Evolutionary conservation across 75 land plant genomes (phyloP).

Genomic region (Cunninghamia lanceolata): DNA sequence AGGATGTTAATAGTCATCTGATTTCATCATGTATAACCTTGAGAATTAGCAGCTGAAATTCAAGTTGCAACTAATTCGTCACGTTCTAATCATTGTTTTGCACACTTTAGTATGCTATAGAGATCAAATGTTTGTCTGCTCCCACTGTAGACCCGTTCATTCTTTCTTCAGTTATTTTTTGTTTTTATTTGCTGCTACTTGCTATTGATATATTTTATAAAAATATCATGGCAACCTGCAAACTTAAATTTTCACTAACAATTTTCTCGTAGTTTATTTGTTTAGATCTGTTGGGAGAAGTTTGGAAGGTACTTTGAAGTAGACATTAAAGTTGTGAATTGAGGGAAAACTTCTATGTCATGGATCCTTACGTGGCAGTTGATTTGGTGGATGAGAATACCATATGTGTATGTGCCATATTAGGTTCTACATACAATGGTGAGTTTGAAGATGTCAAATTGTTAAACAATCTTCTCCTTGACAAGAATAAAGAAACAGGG

Average conservation of each 20-base stretch:
- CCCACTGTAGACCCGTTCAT: not conserved
- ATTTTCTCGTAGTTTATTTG: not conserved
- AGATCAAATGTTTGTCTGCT: no score
- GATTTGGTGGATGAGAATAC: conserved; percentile 52
- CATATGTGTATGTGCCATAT: conserved; percentile 36
- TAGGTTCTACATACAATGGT: conserved; percentile 47
- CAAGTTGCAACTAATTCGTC: no score
- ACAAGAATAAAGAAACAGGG: conserved; percentile 38
- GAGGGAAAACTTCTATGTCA: conserved; percentile 35
- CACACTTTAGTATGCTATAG: not conserved
- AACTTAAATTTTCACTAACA: no score
- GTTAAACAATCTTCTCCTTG: conserved; percentile 29
- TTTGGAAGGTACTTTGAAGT: conserved; percentile 44
- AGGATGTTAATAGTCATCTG: not conserved
- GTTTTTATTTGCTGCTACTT: not conserved
- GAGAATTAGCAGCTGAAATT: not conserved
- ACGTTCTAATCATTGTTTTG: not conserved
- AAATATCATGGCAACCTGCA: not conserved
- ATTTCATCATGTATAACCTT: not conserved
- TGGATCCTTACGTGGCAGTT: conserved; percentile 45
- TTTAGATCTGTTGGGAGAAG: conserved; percentile 35
- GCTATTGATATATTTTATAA: not conserved
- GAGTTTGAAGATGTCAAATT: conserved; percentile 46
- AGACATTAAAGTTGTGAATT: conserved; percentile 38
- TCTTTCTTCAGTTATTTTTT: not conserved